phyloP scores from a whole-genome alignment of 2,329 filamentous ascomycete genomes.

The Aspergillus ibericus region DNA sequence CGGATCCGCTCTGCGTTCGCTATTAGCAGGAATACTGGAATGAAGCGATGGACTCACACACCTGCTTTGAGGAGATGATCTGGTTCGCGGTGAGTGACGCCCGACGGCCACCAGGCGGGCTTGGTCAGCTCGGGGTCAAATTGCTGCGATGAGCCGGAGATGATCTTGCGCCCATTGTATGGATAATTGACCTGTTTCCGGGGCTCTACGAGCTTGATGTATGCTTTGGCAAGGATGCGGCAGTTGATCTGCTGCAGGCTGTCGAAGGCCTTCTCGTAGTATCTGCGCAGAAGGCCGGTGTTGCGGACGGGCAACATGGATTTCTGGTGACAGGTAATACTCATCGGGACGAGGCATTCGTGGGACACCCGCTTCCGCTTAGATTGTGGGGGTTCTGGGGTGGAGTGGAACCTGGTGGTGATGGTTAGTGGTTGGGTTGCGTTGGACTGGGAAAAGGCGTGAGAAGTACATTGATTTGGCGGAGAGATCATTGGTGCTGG shows the following conservation, averaged over 20 bases:
- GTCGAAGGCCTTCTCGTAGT: slow-evolving; percentile 37
- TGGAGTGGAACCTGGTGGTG: slow-evolving; percentile 6
- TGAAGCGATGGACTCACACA: slow-evolving; percentile 12
- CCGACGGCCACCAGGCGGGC: slow-evolving; percentile 36
- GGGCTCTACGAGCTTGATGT: slow-evolving; percentile 38
- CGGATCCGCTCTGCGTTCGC: slow-evolving; percentile 25
- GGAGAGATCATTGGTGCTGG: slow-evolving; percentile 8
- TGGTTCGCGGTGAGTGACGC: slow-evolving; percentile 34
- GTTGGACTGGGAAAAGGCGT: background rate
- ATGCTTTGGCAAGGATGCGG: slow-evolving; percentile 36
- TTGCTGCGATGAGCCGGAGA: slow-evolving; percentile 31
- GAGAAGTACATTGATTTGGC: slow-evolving; percentile 10
- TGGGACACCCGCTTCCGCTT: slow-evolving; percentile 21
- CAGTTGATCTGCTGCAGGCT: slow-evolving; percentile 39
- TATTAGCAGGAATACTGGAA: background rate
- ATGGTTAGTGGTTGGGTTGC: background rate
- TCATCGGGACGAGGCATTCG: slow-evolving; percentile 23
- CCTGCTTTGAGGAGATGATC: slow-evolving; percentile 36
- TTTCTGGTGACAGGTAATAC: slow-evolving; percentile 26
- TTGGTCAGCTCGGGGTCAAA: slow-evolving; percentile 37
- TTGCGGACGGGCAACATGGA: slow-evolving; percentile 28
- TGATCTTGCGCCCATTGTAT: slow-evolving; percentile 36
- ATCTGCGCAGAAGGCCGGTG: slow-evolving; percentile 25
- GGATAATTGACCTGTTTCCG: slow-evolving; percentile 39
- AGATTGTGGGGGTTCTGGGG: slow-evolving; percentile 9